phyloP scores from a whole-genome alignment of 306 rosid genomes.

The Lathyrus tuberosus region DNA sequence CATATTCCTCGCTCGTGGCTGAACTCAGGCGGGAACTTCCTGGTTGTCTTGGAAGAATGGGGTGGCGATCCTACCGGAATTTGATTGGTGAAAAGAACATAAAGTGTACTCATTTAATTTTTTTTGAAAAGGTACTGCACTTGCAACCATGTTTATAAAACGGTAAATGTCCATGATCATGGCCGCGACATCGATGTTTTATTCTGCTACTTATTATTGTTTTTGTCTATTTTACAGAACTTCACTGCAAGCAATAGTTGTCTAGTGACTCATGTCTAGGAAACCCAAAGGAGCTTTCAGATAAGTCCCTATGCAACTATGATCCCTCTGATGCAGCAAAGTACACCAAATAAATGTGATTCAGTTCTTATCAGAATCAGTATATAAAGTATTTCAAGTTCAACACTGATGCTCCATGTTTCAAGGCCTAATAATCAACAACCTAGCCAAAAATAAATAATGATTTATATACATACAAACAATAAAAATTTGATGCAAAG shows the following conservation, averaged over 20 bases:
- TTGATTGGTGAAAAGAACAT: constrained; percentile 66
- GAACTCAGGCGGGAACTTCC: constrained; percentile 62
- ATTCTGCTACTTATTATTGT: not conserved
- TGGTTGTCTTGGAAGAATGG: constrained; percentile 90
- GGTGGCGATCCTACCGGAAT: constrained; percentile 80
- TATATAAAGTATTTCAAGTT: constrained; percentile 29
- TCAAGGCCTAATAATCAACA: constrained; percentile 27
- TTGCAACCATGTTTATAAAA: not conserved
- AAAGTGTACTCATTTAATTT: constrained; percentile 48
- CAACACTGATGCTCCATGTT: constrained; percentile 21
- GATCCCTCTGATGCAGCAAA: constrained; percentile 39
- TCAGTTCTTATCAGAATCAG: constrained; percentile 27
- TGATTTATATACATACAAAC: constrained; percentile 40
- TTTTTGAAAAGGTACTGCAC: constrained; percentile 55
- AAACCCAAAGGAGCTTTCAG: constrained; percentile 49
- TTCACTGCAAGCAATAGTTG: constrained; percentile 54
- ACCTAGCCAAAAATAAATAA: constrained; percentile 38
- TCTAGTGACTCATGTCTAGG: constrained; percentile 45
- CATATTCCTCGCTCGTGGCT: constrained; percentile 94
- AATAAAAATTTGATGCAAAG: constrained; percentile 48
- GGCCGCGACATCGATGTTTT: not conserved
- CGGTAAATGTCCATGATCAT: not conserved
- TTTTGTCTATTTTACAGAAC: constrained; percentile 44
- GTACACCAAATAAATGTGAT: constrained; percentile 42
- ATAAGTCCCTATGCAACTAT: constrained; percentile 50